These are phyloP conservation scores for Kalmusia sp. DNA, from an alignment of 2,329 filamentous ascomycete genomes.

Conservation along the genomic window DNA sequence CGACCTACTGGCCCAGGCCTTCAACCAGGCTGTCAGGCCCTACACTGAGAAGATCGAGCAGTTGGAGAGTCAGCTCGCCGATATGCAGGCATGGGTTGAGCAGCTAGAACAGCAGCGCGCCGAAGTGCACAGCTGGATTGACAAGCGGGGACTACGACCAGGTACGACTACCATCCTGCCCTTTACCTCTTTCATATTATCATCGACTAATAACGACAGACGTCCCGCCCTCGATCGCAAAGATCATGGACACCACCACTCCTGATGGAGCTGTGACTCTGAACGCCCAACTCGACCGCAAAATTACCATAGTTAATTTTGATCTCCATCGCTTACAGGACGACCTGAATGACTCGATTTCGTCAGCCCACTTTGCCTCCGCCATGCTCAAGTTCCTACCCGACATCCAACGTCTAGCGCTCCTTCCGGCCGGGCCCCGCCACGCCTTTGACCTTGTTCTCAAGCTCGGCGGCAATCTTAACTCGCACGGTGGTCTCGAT, in stretches of 20 bases:
- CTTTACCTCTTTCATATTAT: not conserved
- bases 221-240: slow-evolving; percentile 59
- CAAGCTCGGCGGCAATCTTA: slow-evolving; percentile 63
- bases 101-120: slow-evolving; percentile 59
- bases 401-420: slow-evolving; percentile 58
- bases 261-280: slow-evolving; percentile 58
- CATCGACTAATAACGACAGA: slow-evolving; percentile 42
- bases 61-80: slow-evolving; percentile 58
- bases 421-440: slow-evolving; percentile 55
- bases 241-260: slow-evolving; percentile 59
- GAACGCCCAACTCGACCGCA: slow-evolving; percentile 64
- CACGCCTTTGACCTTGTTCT: slow-evolving; percentile 62
- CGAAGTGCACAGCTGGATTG: slow-evolving; percentile 62
- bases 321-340: slow-evolving; percentile 63
- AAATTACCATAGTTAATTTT: slow-evolving; percentile 65
- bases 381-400: slow-evolving; percentile 64
- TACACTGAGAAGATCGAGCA: slow-evolving; percentile 62
- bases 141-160: slow-evolving; percentile 61
- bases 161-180: slow-evolving; percentile 45
- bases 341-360: slow-evolving; percentile 62
- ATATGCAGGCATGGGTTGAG: slow-evolving; percentile 58
- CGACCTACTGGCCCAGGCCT: slow-evolving; percentile 59
- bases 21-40: slow-evolving; percentile 60
- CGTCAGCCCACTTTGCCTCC: slow-evolving; percentile 59
- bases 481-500: slow-evolving; percentile 61